Base-by-base conservation (phyloP, 257 asterid genomes). In the Solanum chmielewskii region DNA sequence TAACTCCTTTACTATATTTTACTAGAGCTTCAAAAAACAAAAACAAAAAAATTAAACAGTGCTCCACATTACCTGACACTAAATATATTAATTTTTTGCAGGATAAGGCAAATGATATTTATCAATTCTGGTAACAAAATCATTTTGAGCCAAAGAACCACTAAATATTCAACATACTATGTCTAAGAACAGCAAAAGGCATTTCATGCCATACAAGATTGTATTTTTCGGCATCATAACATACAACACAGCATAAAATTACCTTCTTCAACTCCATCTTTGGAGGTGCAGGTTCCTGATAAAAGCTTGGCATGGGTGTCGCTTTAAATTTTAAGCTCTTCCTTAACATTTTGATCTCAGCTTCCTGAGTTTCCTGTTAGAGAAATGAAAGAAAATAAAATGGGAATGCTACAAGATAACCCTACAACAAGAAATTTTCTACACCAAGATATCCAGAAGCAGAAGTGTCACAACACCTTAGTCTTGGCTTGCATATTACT, bases 261-360 rank as follows among this genome's bases (percentile, higher is more conserved):
- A 97, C 98, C 98, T 97, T 97, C 94, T 95, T 97, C 87, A 97
- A 88, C 84, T 97, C 99, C 87, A 90, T 92, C 91, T 94, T 95
- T 3, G 96, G 97, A 86, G 99, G 99, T 29, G 96, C 88, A 90
- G 99, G 99, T 89, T 95, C 99, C 91, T 94, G 99, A 90, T 97
- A 97, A 92, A 97, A 97, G 91, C 92, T 97, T 29, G 99, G 99
- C 99, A 97, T 94, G 2, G 99, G 99, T 84, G 96, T 94, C 33
- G 99, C 99, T 91, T 97, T 97, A 90, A 97, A 97, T 90, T 88
- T 95, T 94, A 97, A 91, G 83, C 91, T 93, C 89, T 95, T 97
- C 89, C 99, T 91, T 87, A 95, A 87, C 96, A 89, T 94, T 92
- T 88, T 97, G 75, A 97, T 90, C 91, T 97, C 98, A 42, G 98